Base-by-base conservation (phyloP, 2,329 filamentous ascomycete genomes). In the Arthroderma uncinatum region DNA sequence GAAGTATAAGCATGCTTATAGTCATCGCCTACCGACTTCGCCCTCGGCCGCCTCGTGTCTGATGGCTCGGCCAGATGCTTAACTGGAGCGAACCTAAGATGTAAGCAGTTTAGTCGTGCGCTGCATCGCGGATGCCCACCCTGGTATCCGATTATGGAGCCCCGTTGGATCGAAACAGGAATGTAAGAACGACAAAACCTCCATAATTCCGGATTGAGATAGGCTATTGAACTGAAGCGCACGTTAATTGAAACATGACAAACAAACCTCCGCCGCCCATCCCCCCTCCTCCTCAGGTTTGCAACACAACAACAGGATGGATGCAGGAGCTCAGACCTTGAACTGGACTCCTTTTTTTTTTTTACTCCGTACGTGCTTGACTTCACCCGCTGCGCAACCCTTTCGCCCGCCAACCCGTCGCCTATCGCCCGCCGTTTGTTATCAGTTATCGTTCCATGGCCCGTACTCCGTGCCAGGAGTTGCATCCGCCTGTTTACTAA, bases 261-360 rank as follows among this genome's bases (percentile, higher is more conserved):
- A 50, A 50, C 25, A 50, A 33, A 33, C 23, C 44, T 50, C 44
- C 44, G 14, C 10, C 40, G 23, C 21, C 40, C 23, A 50, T 30
- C 3, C 12, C n/a, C 23, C 9, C 25, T 30, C 25, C 28, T 50
- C 25, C n/a, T 50, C 44, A 14, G 25, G 44, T 30, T 50, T 21
- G 39, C 28, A n/a, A 50, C 23, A 33, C 44, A 50, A 14, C 19
- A n/a, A 50, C 28, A 33, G 44, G 19, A 14, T 14, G 44, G 28
- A 50, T 50, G 44, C 44, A 50, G 44, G 44, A 50, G 44, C 44
- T 50, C 16, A 50, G 44, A 50, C 44, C 44, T 50, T 50, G 34
- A 37, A 37, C 34, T 37, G 34, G n/a, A n/a, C n/a, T n/a, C n/a
- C n/a, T n/a, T n/a, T n/a, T n/a, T n/a, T n/a, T n/a, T n/a, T n/a